Percentiles rank a stretch among this genome's conserved stretches.
These are phyloP conservation scores for Diutina mesorugosa DNA, from an alignment of 1,139 yeast species.

Conservation along the genomic window DNA sequence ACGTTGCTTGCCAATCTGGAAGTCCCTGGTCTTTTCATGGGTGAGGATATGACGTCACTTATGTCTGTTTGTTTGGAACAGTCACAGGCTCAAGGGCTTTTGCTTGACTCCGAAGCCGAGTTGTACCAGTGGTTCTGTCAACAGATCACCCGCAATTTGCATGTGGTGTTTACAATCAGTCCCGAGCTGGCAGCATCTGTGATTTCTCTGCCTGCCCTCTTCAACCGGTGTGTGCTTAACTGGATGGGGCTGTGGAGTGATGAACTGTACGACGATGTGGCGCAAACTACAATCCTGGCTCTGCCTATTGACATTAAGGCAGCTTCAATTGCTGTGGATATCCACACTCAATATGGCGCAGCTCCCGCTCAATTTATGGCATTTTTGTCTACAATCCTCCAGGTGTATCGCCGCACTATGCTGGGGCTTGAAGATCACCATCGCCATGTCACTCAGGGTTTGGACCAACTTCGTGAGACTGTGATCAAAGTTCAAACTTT, in stretches of 20 bases:
- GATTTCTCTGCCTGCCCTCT: slow-evolving; percentile 77
- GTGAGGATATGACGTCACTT: slow-evolving; percentile 48
- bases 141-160: slow-evolving; percentile 60
- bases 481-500: slow-evolving; percentile 59
- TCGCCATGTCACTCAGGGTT: slow-evolving; percentile 60
- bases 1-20: slow-evolving; percentile 86
- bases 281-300: slow-evolving; percentile 22
- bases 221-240: slow-evolving; percentile 79
- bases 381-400: slow-evolving; percentile 30
- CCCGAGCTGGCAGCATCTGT: slow-evolving; percentile 28
- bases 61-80: slow-evolving; percentile 48
- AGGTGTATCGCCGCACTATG: slow-evolving; percentile 19
- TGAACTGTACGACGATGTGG: slow-evolving; percentile 37
- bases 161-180: slow-evolving; percentile 71
- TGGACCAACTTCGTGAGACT: slow-evolving; percentile 67
- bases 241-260: slow-evolving; percentile 86
- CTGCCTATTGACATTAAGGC: slow-evolving; percentile 21
- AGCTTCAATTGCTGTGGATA: slow-evolving; percentile 6
- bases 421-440: slow-evolving; percentile 49
- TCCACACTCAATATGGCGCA: slow-evolving; percentile 22
- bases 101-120: slow-evolving; percentile 63
- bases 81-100: slow-evolving; percentile 45
- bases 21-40: slow-evolving; percentile 80
- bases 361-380: slow-evolving; percentile 14
- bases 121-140: slow-evolving; percentile 61